A percentile compares a stretch with the other conserved stretches of the same genome.
These are phyloP conservation scores for Orbilia oligospora DNA, from an alignment of 2,329 filamentous ascomycete species.

Conservation along the genomic window DNA sequence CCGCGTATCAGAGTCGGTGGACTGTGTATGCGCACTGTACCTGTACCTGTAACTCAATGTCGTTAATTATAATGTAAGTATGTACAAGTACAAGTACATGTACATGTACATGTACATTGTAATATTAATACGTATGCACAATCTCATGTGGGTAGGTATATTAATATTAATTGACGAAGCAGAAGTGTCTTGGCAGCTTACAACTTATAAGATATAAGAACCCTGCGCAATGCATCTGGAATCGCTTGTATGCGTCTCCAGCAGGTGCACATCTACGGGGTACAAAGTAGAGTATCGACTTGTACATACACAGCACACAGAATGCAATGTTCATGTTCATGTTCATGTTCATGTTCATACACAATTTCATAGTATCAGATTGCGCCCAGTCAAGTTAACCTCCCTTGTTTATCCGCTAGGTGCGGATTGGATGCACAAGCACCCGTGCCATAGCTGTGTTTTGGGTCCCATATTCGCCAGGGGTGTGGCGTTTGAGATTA, in stretches of 20 bases:
- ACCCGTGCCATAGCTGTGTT: constrained; percentile 27
- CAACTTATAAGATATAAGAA: constrained; percentile 30
- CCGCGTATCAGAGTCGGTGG: constrained; percentile 12
- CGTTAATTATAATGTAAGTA: too few species aligned
- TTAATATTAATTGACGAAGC: constrained; percentile 22
- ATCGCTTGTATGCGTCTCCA: constrained; percentile 9
- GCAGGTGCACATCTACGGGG: too few species aligned
- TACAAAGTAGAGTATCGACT: too few species aligned
- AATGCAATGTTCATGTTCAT: too few species aligned
- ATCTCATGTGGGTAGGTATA: neutral
- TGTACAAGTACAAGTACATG: too few species aligned
- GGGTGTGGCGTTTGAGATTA: constrained; percentile 60
- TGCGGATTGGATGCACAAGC: constrained; percentile 34
- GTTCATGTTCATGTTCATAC: too few species aligned
- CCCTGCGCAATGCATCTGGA: constrained; percentile 7
- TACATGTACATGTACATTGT: too few species aligned
- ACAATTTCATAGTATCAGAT: constrained; percentile 35
- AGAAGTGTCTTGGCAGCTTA: constrained; percentile 19
- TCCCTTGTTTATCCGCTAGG: constrained; percentile 49
- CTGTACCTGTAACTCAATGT: too few species aligned
- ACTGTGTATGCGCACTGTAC: neutral
- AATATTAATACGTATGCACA: neutral
- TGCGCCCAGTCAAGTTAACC: constrained; percentile 34
- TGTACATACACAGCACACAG: too few species aligned
- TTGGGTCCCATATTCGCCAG: constrained; percentile 33